A percentile compares a stretch with the other conserved stretches of the same genome.
These are phyloP conservation scores for Cryptococcus amylolentus DNA, from an alignment of 1,284 basidiomycete genomes.

Conservation along the genomic window DNA sequence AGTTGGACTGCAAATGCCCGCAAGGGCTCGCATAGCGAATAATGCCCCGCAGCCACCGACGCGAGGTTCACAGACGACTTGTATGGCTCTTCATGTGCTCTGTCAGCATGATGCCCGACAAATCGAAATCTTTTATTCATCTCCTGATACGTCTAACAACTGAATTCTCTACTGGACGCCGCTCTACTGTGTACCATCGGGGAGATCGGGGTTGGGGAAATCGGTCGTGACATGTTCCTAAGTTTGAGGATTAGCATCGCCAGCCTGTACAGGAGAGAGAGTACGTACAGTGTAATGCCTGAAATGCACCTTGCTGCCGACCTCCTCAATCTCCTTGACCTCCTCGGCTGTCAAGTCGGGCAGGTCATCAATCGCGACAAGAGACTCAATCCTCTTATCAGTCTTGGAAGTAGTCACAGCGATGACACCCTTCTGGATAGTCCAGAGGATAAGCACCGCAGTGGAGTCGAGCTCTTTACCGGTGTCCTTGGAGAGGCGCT, in stretches of 20 bases:
- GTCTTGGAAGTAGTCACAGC: conserved; percentile 70
- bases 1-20: too few species aligned
- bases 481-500: conserved; percentile 25
- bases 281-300: conserved; percentile 33
- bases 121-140: too few species aligned
- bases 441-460: conserved; percentile 62
- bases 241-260: not conserved
- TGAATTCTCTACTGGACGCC: too few species aligned
- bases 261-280: not conserved
- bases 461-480: conserved; percentile 55
- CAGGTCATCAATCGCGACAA: conserved; percentile 56
- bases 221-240: conserved; percentile 43
- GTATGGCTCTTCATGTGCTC: too few species aligned
- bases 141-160: too few species aligned
- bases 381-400: conserved; percentile 61
- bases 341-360: conserved; percentile 61
- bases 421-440: conserved; percentile 57
- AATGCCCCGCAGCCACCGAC: too few species aligned
- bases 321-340: conserved; percentile 59
- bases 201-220: conserved; percentile 41
- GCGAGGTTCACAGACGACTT: too few species aligned
- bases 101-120: too few species aligned
- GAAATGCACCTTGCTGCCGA: conserved; percentile 62
- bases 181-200: conserved; percentile 2
- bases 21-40: too few species aligned